Conservation (phyloP, 1,284 basidiomycete genomes). For the Bondarzewia mesenterica region DNA sequence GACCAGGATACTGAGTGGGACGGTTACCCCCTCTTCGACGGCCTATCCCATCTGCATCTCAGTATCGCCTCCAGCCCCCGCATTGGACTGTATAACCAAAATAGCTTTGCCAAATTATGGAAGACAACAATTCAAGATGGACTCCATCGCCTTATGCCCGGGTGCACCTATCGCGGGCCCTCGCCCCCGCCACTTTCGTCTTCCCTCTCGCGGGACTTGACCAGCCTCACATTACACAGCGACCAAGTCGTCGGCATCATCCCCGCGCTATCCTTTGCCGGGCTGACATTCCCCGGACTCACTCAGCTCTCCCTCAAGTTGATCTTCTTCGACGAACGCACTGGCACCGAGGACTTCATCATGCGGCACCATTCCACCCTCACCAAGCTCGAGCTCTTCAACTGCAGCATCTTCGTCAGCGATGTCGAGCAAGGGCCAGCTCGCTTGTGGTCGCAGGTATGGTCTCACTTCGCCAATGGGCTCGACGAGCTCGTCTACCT, state of each 20-base stretch:
- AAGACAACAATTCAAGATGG: neutral
- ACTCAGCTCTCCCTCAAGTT: neutral
- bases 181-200: neutral
- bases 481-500: no score
- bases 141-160: no score
- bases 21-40: neutral
- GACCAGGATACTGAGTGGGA: neutral
- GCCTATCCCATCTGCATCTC: neutral
- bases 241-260: neutral
- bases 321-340: neutral
- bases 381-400: neutral
- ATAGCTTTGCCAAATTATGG: neutral
- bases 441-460: neutral
- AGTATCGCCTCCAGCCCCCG: neutral
- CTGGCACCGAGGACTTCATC: neutral
- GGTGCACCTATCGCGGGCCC: no score
- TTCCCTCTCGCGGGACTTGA: neutral
- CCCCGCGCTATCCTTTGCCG: neutral
- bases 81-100: neutral
- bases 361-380: neutral
- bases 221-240: neutral
- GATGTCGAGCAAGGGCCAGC: no score
- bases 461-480: neutral
- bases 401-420: neutral
- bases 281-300: neutral